phyloP scores from a whole-genome alignment of 495 filamentous ascomycete species.

The Penicillium roqueforti region DNA sequence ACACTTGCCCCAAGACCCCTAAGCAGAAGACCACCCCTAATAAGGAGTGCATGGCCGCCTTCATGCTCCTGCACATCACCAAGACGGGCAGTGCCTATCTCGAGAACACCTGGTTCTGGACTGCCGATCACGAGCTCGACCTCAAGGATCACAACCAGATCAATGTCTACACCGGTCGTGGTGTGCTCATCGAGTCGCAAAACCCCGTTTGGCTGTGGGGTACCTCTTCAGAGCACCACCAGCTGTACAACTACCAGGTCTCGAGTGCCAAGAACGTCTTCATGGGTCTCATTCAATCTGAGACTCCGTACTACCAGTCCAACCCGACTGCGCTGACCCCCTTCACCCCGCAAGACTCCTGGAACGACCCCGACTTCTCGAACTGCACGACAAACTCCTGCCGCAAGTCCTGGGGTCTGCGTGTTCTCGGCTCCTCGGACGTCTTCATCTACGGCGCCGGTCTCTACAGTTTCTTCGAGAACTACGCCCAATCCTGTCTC shows the following conservation, averaged over 20 bases:
- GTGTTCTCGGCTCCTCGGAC: constrained; percentile 64
- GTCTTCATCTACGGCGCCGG: constrained; percentile 74
- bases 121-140: constrained; percentile 90
- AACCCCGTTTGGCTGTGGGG: constrained; percentile 63
- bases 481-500: constrained; percentile 77
- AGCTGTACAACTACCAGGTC: constrained; percentile 88
- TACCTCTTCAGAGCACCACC: constrained; percentile 81
- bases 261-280: constrained; percentile 75
- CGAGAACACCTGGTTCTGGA: constrained; percentile 96
- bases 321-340: constrained; percentile 73
- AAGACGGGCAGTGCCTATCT: constrained; percentile 67
- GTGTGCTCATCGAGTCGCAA: constrained; percentile 68
- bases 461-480: constrained; percentile 85
- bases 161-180: constrained; percentile 88
- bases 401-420: constrained; percentile 81
- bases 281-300: constrained; percentile 82
- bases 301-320: constrained; percentile 88
- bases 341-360: constrained; percentile 58
- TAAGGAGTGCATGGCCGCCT: constrained; percentile 62
- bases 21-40: constrained; percentile 51
- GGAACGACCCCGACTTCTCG: constrained; percentile 72
- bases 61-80: constrained; percentile 79
- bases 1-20: constrained; percentile 64
- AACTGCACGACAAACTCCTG: constrained; percentile 59
- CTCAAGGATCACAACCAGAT: constrained; percentile 71